Evolutionary conservation across 2,329 filamentous ascomycete species (phyloP), one percentile per base, ranked within the genome.

Genomic region (Trichoderma atrobrunneum): DNA sequence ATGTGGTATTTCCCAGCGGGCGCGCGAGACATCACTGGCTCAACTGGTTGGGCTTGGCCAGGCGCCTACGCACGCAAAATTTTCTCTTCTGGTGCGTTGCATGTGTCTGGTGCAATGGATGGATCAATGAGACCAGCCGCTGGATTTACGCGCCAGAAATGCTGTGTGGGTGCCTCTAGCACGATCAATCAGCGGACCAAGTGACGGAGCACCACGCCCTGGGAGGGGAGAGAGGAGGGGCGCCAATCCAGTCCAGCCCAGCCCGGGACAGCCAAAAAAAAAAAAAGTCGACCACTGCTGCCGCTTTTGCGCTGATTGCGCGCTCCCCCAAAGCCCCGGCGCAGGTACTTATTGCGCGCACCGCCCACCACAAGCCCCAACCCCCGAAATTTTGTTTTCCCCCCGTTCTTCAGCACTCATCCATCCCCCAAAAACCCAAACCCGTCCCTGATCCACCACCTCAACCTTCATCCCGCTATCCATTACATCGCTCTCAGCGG

Each of bases 311-410:
- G 76, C 77, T 81, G 80, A 81, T 81, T 81, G 79, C 75, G 78
- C 78, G 61, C 76, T 60, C 62, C 28, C 71, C 62, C 74, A 73
- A 73, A 70, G 68, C 61, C 72, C 74, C 74, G 72, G 72, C 71
- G 65, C 76, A 78, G 76, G 77, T 81, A 81, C 80, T 80, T 81
- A 81, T 79, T 79, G 74, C 75, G 78, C 76, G 73, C 79, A 79
- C 76, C 80, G 72, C 79, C 80, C 80, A 78, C 80, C 76, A 74
- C 65, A 30, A 74, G 72, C 74, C 77, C 77, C 74, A 73, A 75
- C 77, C 78, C 77, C 74, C 78, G 74, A 72, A 76, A 74, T 71
- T 78, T 75, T 77, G 73, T 77, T 78, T 78, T 70, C 74, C 77
- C 76, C 76, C 75, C 75, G 69, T 75, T 75, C 76, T 78, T 75